phyloP scores from a whole-genome alignment of 106 monocot genomes.

The Agapanthus africanus region DNA sequence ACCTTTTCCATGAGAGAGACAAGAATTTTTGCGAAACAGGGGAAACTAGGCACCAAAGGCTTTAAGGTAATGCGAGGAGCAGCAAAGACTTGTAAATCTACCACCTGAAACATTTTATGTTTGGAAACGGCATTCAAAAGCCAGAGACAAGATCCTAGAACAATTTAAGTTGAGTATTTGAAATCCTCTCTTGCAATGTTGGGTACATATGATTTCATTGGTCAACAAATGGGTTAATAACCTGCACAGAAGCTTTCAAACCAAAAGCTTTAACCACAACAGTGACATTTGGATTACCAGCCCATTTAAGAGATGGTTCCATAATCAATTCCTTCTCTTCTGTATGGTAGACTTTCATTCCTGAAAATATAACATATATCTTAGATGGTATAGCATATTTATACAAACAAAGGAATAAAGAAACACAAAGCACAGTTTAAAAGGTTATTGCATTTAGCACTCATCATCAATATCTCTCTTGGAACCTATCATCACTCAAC shows the following conservation, averaged over 20 bases:
- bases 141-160: not conserved
- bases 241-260: constrained; percentile 57
- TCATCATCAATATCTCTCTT: too few species aligned
- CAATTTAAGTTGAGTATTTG: not conserved
- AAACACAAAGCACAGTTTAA: not conserved
- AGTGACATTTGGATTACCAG: constrained; percentile 73
- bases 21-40: constrained; percentile 74
- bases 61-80: constrained; percentile 70
- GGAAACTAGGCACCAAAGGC: constrained; percentile 72
- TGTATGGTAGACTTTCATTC: constrained; percentile 66
- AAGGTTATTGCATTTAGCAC: too few species aligned
- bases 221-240: constrained; percentile 7
- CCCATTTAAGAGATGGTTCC: constrained; percentile 77
- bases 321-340: constrained; percentile 78
- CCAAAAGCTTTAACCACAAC: constrained; percentile 59
- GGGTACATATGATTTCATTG: not conserved
- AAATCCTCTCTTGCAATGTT: not conserved
- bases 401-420: not conserved
- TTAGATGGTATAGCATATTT: not conserved
- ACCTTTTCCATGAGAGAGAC: constrained; percentile 49
- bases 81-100: constrained; percentile 79
- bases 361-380: constrained; percentile 16
- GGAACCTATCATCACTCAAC: too few species aligned
- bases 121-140: too few species aligned
- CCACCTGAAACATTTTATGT: constrained; percentile 28